Base-by-base conservation (phyloP, 148 eudicot genomes). In the Arbutus unedo region DNA sequence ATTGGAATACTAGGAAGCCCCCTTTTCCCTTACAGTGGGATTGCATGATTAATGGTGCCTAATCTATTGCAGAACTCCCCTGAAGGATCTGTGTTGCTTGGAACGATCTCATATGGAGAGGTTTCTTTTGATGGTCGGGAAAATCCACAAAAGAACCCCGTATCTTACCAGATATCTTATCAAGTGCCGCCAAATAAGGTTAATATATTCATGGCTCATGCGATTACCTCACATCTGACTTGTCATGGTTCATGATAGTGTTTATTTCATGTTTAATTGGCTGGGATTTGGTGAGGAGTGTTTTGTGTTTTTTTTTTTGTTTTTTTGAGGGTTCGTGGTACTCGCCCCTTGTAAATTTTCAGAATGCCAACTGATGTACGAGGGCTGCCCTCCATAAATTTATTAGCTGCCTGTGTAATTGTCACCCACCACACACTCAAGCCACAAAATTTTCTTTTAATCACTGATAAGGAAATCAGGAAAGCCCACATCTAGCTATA, bases 151-250 rank as follows among this genome's bases (percentile, higher is more conserved):
- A 92, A 93, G 85, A 88, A 89, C 70, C 98, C 98, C n/a, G 96
- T 88, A 47, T 88, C 95, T 75, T 94, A 93, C 90, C 90, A 84
- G 81, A 89, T 97, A 84, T 91, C 89, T 59, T 97, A 91, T 85
- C 85, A 86, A 74, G 91, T 94, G 79, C 99, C 98, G 79, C 98
- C 98, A 78, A 85, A 82, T 78, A 91, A 94, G 98, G 99, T 97
- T 84, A 56, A 72, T 80, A 15, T 2, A 54, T 51, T 75, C 57
- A 66, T 76, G 19, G 38, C 31, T 53, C 21, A 10, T 10, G 9
- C 73, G 76, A 71, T 55, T 54, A n/a, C 81, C 54, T 59, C 4
- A 8, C 45, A 55, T 44, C 45, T 44, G 70, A 45, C 56, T 21
- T 44, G 48, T 54, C 7, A 44, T 43, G 6, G 43, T 73, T 49